phyloP scores from a whole-genome alignment of 179 eudicot genomes.

The Drosera spatulata region DNA sequence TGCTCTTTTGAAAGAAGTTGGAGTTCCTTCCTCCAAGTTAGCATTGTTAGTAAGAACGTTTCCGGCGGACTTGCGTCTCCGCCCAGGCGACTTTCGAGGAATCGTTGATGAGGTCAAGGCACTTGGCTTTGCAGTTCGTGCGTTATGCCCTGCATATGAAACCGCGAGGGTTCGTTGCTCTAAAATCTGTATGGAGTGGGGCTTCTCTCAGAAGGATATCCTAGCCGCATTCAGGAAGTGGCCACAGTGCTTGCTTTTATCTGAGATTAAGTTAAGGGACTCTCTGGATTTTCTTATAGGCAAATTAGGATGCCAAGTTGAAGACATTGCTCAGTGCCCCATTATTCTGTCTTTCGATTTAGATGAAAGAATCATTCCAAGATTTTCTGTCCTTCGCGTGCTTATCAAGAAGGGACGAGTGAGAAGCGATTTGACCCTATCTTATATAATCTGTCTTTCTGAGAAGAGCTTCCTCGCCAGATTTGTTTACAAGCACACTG shows the following conservation, averaged over 20 bases:
- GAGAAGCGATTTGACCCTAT: slow-evolving; percentile 2
- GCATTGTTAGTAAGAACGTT: not conserved
- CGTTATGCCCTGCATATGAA: not conserved
- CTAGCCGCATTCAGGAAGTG: slow-evolving; percentile 13
- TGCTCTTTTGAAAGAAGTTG: slow-evolving; percentile 5
- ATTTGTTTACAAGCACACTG: slow-evolving; percentile 3
- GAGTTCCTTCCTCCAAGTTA: slow-evolving; percentile 15
- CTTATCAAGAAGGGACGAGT: slow-evolving; percentile 13
- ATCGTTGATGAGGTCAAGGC: slow-evolving; percentile 7
- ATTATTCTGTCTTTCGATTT: slow-evolving; percentile 6
- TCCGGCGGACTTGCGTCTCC: slow-evolving; percentile 1
- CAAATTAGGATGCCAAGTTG: slow-evolving; percentile 11
- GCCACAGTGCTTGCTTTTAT: slow-evolving; percentile 12
- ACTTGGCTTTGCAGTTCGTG: slow-evolving; percentile 16
- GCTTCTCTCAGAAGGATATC: slow-evolving; percentile 22
- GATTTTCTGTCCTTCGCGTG: slow-evolving; percentile 13
- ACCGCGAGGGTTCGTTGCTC: slow-evolving; percentile 12
- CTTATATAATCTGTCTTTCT: not conserved
- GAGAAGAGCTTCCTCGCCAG: slow-evolving; percentile 12
- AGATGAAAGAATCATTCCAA: slow-evolving; percentile 25
- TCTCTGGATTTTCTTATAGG: slow-evolving; percentile 17
- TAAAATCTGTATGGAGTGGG: slow-evolving; percentile 20
- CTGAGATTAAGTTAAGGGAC: slow-evolving; percentile 5
- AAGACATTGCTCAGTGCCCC: slow-evolving; percentile 4
- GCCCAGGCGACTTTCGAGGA: slow-evolving; percentile 6